Base-by-base conservation (phyloP, 495 filamentous ascomycete species). In the Lasiosphaeriaceae sp. region DNA sequence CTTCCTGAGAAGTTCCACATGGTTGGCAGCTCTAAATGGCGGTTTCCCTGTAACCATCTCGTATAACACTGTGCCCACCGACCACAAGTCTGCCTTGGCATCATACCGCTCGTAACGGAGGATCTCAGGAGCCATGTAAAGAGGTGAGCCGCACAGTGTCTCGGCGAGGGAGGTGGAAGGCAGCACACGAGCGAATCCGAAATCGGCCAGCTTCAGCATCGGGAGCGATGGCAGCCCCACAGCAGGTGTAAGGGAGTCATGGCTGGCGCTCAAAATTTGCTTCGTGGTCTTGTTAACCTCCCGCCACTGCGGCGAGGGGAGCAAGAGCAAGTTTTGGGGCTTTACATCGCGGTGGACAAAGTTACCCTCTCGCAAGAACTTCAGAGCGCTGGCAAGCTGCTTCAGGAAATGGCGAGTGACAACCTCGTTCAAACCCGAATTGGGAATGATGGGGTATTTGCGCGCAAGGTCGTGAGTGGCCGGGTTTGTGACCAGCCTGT, bases 111-210 rank as follows among this genome's bases (percentile, higher is more conserved):
- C 92, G 63, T 97, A 98, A 43, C 92, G 85, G 43, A 98, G 82
- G 56, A 98, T 98, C 72, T 98, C 94, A 2, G 94, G 94, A 1
- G 94, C 94, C 94, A 98, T 98, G 72, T 98, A 98, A 22, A 98
- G 79, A 14, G 94, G 94, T n/a, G 94, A 98, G 31, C 94, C 94
- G 70, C 94, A 98, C 6, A 98, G 79, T 2, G 94, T 98, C 67
- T 98, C 94, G 8, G 94, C 94, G 44, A 98, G 77, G 2, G 93
- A 90, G 1, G 93, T 92, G 11, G 87, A 80, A 7, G 93, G 92
- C 47, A 98, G 75, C 45, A 92, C 90, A 48, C 94, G 85, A 51
- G 94, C 94, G 66, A 98, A 98, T 2, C 94, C 94, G 61, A 98
- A 98, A 74, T 98, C 94, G 11, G 94, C 94, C 64, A 98, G 85